These are phyloP conservation scores for Lipomyces yamanashiensis DNA, from an alignment of 805 yeast genomes.

Conservation along the genomic window DNA sequence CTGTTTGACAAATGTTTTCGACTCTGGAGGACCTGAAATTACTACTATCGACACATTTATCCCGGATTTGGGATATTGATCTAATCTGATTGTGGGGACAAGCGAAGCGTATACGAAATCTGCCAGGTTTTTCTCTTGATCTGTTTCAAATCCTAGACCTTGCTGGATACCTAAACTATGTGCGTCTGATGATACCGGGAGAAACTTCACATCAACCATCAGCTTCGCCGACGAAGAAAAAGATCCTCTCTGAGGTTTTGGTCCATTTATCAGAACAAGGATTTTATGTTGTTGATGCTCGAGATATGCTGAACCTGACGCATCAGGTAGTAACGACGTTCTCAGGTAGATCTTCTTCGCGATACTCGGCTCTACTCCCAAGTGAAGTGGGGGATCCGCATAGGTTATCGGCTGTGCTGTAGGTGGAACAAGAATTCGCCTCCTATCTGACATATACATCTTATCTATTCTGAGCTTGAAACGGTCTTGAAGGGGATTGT, in stretches of 20 bases:
- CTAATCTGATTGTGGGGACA: constrained; percentile 59
- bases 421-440: constrained; percentile 38
- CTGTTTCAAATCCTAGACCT: constrained; percentile 40
- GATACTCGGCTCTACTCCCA: constrained; percentile 20
- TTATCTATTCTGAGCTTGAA: neutral
- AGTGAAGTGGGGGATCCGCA: constrained; percentile 9
- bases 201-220: constrained; percentile 62
- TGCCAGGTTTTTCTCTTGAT: constrained; percentile 48
- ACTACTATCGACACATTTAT: constrained; percentile 77
- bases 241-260: constrained; percentile 79
- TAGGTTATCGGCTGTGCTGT: constrained; percentile 26
- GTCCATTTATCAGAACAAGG: constrained; percentile 81
- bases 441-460: constrained; percentile 35
- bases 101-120: constrained; percentile 58
- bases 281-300: constrained; percentile 67
- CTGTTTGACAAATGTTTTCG: constrained; percentile 42
- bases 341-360: constrained; percentile 51
- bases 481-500: neutral
- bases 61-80: constrained; percentile 86
- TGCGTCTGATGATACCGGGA: constrained; percentile 56
- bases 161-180: constrained; percentile 26
- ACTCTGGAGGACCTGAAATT: constrained; percentile 53
- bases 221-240: constrained; percentile 69
- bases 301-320: constrained; percentile 81
- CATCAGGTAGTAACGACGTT: constrained; percentile 69